Conservation (phyloP, 225 moss, liverwort and hornwort species). For the Antitrichia curtipendula region DNA sequence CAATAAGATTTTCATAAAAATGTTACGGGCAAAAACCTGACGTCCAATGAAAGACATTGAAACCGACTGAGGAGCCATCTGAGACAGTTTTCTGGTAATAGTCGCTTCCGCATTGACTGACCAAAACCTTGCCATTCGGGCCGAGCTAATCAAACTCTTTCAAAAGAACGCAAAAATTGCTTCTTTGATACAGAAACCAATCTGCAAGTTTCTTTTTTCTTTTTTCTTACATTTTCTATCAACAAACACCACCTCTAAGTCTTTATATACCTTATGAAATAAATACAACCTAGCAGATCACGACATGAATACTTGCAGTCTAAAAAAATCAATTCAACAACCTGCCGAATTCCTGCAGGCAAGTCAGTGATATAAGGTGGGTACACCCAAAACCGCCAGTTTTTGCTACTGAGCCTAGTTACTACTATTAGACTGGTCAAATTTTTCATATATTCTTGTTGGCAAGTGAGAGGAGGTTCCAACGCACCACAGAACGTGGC, state of each 20-base stretch:
- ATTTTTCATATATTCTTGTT: too few species aligned
- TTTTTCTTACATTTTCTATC: not conserved
- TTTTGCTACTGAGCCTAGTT: too few species aligned
- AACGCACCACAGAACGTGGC: too few species aligned
- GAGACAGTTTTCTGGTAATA: conserved; percentile 40
- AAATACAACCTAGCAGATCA: not conserved
- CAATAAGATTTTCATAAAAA: not conserved
- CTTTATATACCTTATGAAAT: not conserved
- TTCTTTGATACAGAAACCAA: not conserved
- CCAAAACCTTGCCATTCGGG: conserved; percentile 48
- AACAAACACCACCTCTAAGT: not conserved
- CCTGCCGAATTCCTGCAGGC: conserved; percentile 72
- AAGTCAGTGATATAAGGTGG: conserved; percentile 51
- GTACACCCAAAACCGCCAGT: too few species aligned
- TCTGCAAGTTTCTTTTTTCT: not conserved
- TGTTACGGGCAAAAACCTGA: not conserved
- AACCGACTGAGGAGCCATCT: conserved; percentile 30
- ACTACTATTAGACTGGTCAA: too few species aligned
- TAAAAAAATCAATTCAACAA: conserved; percentile 65
- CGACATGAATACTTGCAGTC: not conserved
- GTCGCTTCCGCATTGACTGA: conserved; percentile 57
- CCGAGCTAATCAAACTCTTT: conserved; percentile 66
- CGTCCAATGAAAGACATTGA: conserved; percentile 56
- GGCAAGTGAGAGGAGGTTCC: too few species aligned
- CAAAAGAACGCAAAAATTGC: not conserved